Conservation (phyloP, 1,284 basidiomycete genomes). For the Trichosporon inkin region DNA sequence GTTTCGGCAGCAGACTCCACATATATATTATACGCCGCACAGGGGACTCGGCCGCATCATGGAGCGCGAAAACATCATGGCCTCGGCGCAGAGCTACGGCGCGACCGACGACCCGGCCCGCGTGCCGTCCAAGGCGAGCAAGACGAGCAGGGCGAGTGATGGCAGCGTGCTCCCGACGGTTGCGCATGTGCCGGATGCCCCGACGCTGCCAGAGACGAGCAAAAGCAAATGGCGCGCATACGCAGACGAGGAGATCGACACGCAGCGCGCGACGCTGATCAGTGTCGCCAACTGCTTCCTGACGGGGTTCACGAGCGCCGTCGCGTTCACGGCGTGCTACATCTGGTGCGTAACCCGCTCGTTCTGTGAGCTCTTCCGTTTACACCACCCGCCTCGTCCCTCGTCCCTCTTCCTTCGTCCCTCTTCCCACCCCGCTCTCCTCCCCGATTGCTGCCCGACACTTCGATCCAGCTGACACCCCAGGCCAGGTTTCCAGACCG, state of each 20-base stretch:
- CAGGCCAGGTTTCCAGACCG: conserved; percentile 31
- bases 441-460: background rate
- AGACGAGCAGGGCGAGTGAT: too few relatives aligned
- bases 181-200: too few relatives aligned
- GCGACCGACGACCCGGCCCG: background rate
- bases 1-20: background rate
- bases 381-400: too few relatives aligned
- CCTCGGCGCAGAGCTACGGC: background rate
- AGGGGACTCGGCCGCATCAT: background rate
- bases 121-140: too few relatives aligned
- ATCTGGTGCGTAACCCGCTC: too few relatives aligned
- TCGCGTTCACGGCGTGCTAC: conserved; percentile 60
- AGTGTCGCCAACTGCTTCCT: conserved; percentile 74
- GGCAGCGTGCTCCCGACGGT: too few relatives aligned
- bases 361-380: too few relatives aligned
- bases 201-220: too few relatives aligned
- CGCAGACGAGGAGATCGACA: conserved; percentile 57
- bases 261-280: conserved; percentile 57
- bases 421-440: background rate
- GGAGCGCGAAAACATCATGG: background rate
- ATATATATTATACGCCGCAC: background rate
- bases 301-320: conserved; percentile 72
- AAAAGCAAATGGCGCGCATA: too few relatives aligned
- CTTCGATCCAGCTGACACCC: background rate
- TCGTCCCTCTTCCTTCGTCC: too few relatives aligned